Base-by-base conservation (phyloP, 140 eudicot genomes). In the Ambrosia hybrid region DNA sequence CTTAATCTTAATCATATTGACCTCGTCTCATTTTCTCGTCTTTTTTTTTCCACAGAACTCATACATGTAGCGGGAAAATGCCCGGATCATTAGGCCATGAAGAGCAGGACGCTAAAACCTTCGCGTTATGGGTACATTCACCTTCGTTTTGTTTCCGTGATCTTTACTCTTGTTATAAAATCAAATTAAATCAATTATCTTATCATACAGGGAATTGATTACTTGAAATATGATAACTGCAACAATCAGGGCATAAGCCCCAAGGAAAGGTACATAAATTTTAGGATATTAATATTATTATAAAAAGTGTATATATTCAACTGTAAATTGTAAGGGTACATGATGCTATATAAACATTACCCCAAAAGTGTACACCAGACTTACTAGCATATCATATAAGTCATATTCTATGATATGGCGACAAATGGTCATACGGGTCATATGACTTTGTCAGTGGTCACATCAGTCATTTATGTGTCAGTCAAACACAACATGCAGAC, bases 151-250 rank as follows among this genome's bases (percentile, higher is more conserved):
- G 43, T 21, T 9, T 1, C 9, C 10, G n/a, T 21, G 30, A 14
- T 39, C 36, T 38, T 38, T 64, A 3, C 49, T 64, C 38, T 9
- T 4, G 62, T 8, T 8, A 33, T 26, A 39, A 16, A 15, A 9
- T 34, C 7, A 30, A 61, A 39, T 33, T 37, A 21, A 9, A 39
- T 9, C 15, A 1, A 39, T 61, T 38, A 36, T 4, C 66, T 60
- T 3, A 12, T n/a, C 4, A 5, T 38, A 51, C 75, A 94, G 99
- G 99, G 90, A 10, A 73, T 94, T 12, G 99, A 94, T 83, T 94
- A 94, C 82, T 74, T 94, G 87, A 94, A 94, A 80, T 94, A 90
- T 46, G 99, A 94, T 71, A 94, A 94, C 9, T 94, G 99, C 36
- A 61, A 75, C 79, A 86, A 88, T 76, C 75, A 90, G 48, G 71